These are phyloP conservation scores for Puya raimondii DNA, from an alignment of 176 grass and related monocot genomes.

Conservation along the genomic window DNA sequence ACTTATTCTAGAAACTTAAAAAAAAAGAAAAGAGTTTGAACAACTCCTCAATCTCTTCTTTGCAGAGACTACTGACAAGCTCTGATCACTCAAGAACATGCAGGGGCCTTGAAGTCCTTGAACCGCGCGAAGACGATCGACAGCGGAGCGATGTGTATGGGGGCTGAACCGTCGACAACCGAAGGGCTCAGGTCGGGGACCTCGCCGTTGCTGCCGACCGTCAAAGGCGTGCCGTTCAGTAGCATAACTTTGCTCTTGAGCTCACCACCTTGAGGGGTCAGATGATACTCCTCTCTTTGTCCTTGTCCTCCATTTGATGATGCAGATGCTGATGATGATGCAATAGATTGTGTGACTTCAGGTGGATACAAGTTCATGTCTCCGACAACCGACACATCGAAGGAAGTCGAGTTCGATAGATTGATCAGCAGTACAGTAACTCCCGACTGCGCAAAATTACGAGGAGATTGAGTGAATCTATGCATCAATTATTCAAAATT, in stretches of 20 bases:
- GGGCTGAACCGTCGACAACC: slow-evolving; percentile 16
- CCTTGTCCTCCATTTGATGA: not conserved
- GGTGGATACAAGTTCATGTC: slow-evolving; percentile 31
- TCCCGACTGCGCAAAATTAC: slow-evolving; percentile 20
- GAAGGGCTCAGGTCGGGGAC: slow-evolving; percentile 37
- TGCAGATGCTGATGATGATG: not conserved
- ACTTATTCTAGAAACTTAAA: no score
- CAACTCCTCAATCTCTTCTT: no score
- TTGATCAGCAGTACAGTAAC: slow-evolving; percentile 50
- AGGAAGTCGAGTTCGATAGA: slow-evolving; percentile 46
- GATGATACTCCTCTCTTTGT: slow-evolving; percentile 45
- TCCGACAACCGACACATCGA: slow-evolving; percentile 28
- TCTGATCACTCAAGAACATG: slow-evolving; percentile 19
- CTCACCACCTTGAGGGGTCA: slow-evolving; percentile 36
- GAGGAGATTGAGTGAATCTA: not conserved
- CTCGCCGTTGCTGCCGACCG: slow-evolving; percentile 19
- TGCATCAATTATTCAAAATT: no score
- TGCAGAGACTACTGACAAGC: not conserved
- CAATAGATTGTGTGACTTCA: not conserved
- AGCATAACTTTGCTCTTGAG: slow-evolving; percentile 41
- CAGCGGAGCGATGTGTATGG: slow-evolving; percentile 25
- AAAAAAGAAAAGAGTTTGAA: no score
- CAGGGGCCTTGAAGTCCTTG: slow-evolving; percentile 39
- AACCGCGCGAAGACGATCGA: slow-evolving; percentile 36
- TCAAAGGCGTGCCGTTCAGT: slow-evolving; percentile 39